phyloP scores from a whole-genome alignment of 148 eudicot species.

The Rhododendron molle region DNA sequence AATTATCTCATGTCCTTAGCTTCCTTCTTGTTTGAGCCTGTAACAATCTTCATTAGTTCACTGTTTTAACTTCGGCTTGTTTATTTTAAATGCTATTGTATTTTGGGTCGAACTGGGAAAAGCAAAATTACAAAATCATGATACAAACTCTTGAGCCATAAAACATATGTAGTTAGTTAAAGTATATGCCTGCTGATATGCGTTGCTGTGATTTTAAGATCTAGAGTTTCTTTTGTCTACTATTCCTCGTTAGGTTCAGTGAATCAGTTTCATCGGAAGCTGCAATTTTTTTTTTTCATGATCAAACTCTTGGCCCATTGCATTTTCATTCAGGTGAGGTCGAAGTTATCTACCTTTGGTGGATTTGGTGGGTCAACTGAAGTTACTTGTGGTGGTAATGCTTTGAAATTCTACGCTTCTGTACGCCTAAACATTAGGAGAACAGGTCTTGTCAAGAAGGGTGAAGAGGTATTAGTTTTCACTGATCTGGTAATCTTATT shows the following conservation, averaged over 20 bases:
- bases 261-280: neutral
- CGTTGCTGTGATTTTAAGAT: slow-evolving; percentile 4
- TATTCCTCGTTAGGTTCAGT: neutral
- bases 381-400: slow-evolving; percentile 98
- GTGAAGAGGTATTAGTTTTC: slow-evolving; percentile 73
- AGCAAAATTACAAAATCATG: neutral
- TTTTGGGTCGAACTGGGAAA: neutral
- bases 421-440: slow-evolving; percentile 83
- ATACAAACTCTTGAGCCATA: neutral
- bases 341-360: slow-evolving; percentile 72
- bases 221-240: neutral
- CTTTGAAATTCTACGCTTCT: slow-evolving; percentile 95
- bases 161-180: neutral
- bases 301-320: slow-evolving; percentile 10
- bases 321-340: slow-evolving; percentile 51
- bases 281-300: neutral
- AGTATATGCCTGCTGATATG: neutral
- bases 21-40: neutral
- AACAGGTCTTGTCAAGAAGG: slow-evolving; percentile 75
- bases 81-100: neutral
- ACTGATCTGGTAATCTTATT: neutral
- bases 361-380: slow-evolving; percentile 84
- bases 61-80: neutral
- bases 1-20: neutral
- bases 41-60: neutral